Percentiles rank a stretch among this genome's conserved stretches.
Evolutionary conservation across 768 basidiomycete genomes (phyloP).

Genomic region (Tricholomella constricta): DNA sequence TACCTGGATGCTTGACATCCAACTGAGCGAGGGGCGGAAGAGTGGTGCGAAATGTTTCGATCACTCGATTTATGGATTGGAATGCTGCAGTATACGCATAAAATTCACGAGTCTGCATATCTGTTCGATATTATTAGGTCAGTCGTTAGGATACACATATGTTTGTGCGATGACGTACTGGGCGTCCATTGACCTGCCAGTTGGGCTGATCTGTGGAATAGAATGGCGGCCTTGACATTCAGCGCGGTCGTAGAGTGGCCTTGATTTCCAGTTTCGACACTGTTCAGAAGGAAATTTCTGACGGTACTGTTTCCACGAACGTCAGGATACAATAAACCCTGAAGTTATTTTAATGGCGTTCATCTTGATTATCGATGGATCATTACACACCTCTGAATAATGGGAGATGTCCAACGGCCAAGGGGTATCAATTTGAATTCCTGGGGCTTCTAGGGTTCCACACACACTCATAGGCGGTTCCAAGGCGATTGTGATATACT

Average conservation of each 20-base stretch:
- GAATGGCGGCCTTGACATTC: constrained; percentile 54
- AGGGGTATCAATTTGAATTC: constrained; percentile 53
- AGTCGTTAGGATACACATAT: not conserved
- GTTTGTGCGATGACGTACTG: constrained; percentile 29
- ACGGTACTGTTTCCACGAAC: constrained; percentile 50
- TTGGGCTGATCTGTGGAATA: constrained; percentile 60
- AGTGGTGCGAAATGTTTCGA: constrained; percentile 40
- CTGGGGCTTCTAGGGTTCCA: constrained; percentile 52
- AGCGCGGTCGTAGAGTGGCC: constrained; percentile 42
- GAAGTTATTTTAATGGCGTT: constrained; percentile 14
- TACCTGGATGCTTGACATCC: constrained; percentile 33
- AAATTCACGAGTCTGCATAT: constrained; percentile 42
- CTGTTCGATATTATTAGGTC: constrained; percentile 25
- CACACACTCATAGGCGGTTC: constrained; percentile 56
- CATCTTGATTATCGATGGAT: constrained; percentile 3
- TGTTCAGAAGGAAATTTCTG: constrained; percentile 47
- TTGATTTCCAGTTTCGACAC: constrained; percentile 29
- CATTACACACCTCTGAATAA: constrained; percentile 38
- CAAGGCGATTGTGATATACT: constrained; percentile 54
- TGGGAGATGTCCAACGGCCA: constrained; percentile 49
- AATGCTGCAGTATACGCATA: constrained; percentile 46
- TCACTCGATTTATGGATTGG: constrained; percentile 45
- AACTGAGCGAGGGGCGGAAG: constrained; percentile 35
- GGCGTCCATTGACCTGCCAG: constrained; percentile 51
- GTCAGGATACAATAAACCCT: constrained; percentile 49